phyloP scores from a whole-genome alignment of 768 basidiomycete species.

The Boletus pseudo-olivaceus region DNA sequence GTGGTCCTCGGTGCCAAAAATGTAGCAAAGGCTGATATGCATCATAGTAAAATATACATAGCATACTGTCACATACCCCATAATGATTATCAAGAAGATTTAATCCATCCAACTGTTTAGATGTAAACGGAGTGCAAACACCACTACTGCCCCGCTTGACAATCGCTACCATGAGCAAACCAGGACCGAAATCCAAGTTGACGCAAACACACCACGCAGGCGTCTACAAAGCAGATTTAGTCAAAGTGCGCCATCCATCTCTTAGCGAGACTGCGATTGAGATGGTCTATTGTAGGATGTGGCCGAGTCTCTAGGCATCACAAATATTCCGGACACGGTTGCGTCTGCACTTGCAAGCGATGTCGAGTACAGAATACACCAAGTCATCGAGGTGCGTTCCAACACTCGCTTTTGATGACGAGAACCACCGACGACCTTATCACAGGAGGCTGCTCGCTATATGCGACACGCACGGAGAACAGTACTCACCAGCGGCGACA shows the following conservation, averaged over 20 bases:
- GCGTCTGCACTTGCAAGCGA: conserved; percentile 88
- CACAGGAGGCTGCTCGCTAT: conserved; percentile 87
- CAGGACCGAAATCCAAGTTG: conserved; percentile 43
- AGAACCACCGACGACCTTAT: neutral
- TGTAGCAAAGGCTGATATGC: too few species aligned
- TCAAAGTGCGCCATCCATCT: conserved; percentile 45
- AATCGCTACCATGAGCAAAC: conserved; percentile 36
- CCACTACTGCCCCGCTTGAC: neutral
- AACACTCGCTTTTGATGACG: neutral
- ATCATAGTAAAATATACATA: too few species aligned
- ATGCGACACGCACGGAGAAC: conserved; percentile 92
- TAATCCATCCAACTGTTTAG: too few species aligned
- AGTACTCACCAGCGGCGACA: conserved; percentile 85
- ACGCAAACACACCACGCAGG: conserved; percentile 52
- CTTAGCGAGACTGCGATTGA: conserved; percentile 7
- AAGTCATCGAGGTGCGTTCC: conserved; percentile 78
- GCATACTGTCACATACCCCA: too few species aligned
- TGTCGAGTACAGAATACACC: conserved; percentile 94
- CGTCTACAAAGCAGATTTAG: conserved; percentile 59
- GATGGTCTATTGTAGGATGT: conserved; percentile 59
- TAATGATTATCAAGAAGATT: too few species aligned
- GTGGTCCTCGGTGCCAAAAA: too few species aligned
- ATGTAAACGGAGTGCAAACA: neutral
- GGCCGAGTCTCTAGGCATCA: conserved; percentile 81
- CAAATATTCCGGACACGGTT: conserved; percentile 70